phyloP scores from a whole-genome alignment of 2,329 filamentous ascomycete species.

The Calonectria honghensis region DNA sequence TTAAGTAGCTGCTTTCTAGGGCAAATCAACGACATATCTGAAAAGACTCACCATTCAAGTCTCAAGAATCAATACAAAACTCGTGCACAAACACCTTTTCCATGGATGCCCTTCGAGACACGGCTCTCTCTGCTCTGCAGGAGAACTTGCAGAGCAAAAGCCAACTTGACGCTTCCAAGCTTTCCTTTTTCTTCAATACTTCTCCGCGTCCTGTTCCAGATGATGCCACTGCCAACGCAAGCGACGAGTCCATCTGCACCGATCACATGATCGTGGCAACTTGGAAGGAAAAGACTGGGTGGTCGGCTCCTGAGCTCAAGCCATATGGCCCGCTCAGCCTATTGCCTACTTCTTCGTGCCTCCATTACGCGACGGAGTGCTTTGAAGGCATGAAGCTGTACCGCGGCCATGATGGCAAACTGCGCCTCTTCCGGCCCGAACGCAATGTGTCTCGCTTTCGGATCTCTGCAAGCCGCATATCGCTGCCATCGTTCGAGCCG shows the following conservation, averaged over 20 bases:
- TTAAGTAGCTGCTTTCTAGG: no score
- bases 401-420: conserved; percentile 83
- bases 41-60: not conserved
- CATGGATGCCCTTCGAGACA: not conserved
- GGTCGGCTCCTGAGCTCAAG: conserved; percentile 83
- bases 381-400: conserved; percentile 91
- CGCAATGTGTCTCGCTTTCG: conserved; percentile 81
- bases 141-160: not conserved
- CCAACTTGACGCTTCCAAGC: conserved; percentile 75
- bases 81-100: not conserved
- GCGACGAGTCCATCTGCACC: conserved; percentile 76
- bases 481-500: conserved; percentile 83
- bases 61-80: not conserved
- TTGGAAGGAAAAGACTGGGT: conserved; percentile 81
- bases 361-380: conserved; percentile 94
- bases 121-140: not conserved
- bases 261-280: conserved; percentile 88
- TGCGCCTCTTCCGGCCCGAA: conserved; percentile 85
- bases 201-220: conserved; percentile 71
- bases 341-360: conserved; percentile 85
- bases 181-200: conserved; percentile 72
- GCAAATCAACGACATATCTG: no score
- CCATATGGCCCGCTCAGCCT: conserved; percentile 82
- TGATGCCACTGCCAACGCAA: conserved; percentile 67
- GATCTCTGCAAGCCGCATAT: conserved; percentile 78